Base-by-base conservation (phyloP, 73 alveolate genomes). In the Paramecium primaurelia region DNA sequence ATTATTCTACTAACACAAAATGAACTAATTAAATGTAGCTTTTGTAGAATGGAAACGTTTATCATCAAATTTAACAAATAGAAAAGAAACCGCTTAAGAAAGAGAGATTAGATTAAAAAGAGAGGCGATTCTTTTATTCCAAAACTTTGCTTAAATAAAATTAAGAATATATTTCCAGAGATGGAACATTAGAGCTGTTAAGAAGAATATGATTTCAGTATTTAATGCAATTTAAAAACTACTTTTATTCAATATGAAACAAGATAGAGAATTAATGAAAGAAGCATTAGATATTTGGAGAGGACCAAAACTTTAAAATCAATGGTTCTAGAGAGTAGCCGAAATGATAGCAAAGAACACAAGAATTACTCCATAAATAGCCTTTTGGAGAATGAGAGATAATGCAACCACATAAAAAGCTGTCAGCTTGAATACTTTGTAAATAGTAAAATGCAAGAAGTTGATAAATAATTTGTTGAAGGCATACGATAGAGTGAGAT, bases 341-440 rank as follows among this genome's bases (percentile, higher is more conserved):
- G 77, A 47, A 44, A 80, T 80, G 73, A 20, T 80, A 4, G 91
- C 91, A 32, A 80, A 80, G 51, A 80, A 80, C 45, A 44, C 77
- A 18, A 42, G 91, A 47, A 80, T 80, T 8, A 80, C 91, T 80
- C 75, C 91, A 11, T 80, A 80, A 36, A 80, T 80, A 12, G 47
- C 91, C 6, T 80, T 42, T 47, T 80, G 91, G 91, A 80, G 91
- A 44, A 80, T 80, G 73, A 80, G 47, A 18, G 91, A 80, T 45
- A 80, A 80, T 25, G 91, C 91, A 26, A 32, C 58, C 0, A 25
- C 91, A 11, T 30, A 44, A 44, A 44, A 28, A 20, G 84, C 84
- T 64, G 84, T 64, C 18, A 36, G 47, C 7, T 45, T 80, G 18
- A 40, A 40, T 42, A 80, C 91, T 20, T 80, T 80, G 9, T 42